A percentile compares a stretch with the other conserved stretches of the same genome.
These are phyloP conservation scores for Spergularia marina DNA, from an alignment of 148 eudicot species.

Conservation along the genomic window DNA sequence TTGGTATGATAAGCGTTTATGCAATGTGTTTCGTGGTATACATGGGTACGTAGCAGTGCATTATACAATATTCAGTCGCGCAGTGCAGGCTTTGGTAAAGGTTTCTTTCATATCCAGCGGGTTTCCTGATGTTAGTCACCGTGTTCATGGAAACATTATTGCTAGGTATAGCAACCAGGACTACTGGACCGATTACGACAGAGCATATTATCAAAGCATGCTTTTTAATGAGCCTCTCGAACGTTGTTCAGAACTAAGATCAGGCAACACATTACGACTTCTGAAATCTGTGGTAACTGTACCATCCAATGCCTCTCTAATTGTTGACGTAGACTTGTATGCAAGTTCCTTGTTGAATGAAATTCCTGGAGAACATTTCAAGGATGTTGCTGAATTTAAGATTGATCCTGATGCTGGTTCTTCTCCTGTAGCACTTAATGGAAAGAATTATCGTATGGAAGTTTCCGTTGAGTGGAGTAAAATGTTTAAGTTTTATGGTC, in stretches of 20 bases:
- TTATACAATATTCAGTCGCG: not conserved
- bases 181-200: not conserved
- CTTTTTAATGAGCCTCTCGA: not conserved
- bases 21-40: not conserved
- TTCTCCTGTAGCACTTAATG: not conserved
- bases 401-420: not conserved
- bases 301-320: not conserved
- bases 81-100: not conserved
- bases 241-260: not conserved
- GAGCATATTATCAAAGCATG: not conserved
- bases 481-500: not conserved
- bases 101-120: not conserved
- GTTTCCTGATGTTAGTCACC: not conserved
- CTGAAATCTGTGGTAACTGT: constrained; percentile 5
- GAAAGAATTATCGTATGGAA: not conserved
- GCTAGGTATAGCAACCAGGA: not conserved
- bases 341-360: not conserved
- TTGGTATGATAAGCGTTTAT: constrained; percentile 1
- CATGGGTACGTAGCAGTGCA: constrained; percentile 2
- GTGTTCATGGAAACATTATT: not conserved
- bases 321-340: not conserved
- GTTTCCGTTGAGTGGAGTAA: not conserved
- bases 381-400: not conserved
- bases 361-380: not conserved
- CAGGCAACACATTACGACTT: not conserved